These are phyloP conservation scores for Botrytis galanthina DNA, from an alignment of 2,329 filamentous ascomycete genomes.

Conservation along the genomic window DNA sequence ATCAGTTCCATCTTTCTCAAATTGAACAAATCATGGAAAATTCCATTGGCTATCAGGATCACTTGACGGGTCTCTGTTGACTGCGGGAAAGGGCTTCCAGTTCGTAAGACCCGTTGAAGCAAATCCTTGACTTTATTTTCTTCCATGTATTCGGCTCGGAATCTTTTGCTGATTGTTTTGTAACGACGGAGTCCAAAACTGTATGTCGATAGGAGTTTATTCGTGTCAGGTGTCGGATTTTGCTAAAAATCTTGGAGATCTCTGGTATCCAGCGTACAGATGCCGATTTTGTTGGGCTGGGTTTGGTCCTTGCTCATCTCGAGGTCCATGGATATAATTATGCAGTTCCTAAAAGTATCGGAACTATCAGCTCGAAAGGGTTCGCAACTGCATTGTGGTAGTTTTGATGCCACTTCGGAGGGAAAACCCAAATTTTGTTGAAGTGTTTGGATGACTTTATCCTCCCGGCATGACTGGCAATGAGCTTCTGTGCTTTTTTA, in stretches of 20 bases:
- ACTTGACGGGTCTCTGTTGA: neutral
- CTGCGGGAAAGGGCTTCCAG: neutral
- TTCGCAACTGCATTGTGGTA: neutral
- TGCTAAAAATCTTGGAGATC: neutral
- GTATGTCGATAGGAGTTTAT: neutral
- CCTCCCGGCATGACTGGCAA: neutral
- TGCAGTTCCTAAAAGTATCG: neutral
- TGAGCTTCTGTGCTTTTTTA: fast-evolving
- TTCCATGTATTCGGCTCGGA: neutral
- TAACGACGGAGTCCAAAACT: neutral
- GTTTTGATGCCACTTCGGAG: neutral
- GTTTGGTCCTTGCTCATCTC: neutral
- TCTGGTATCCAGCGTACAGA: neutral
- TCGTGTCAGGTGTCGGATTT: no score
- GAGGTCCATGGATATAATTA: neutral
- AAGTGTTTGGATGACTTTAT: neutral
- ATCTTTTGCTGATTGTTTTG: neutral
- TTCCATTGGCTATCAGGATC: neutral
- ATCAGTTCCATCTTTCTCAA: neutral
- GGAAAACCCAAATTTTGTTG: neutral
- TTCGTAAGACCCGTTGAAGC: neutral
- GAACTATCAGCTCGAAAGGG: neutral
- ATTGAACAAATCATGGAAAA: neutral
- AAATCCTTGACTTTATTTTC: neutral
- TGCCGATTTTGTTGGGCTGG: neutral